These are phyloP conservation scores for Phytophthora sojae DNA, from an alignment of 352 stramenopile genomes.

Conservation along the genomic window DNA sequence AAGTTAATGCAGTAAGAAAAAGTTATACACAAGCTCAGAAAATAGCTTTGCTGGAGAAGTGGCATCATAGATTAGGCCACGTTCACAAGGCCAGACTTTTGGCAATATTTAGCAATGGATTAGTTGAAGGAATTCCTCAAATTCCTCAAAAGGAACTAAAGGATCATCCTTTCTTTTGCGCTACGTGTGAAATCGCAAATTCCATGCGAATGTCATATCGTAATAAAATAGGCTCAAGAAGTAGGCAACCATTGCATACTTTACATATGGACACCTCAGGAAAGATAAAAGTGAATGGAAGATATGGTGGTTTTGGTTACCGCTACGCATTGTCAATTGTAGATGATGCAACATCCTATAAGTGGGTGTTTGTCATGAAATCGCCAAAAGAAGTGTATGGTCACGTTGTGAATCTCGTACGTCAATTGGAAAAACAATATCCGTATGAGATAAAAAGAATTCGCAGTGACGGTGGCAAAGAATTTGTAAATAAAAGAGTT, in stretches of 20 bases:
- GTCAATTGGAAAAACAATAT: not conserved
- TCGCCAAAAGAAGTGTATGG: not conserved
- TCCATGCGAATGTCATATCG: not conserved
- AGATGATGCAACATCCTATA: not conserved
- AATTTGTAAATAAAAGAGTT: not conserved
- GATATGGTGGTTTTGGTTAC: not conserved
- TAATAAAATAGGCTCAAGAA: not conserved
- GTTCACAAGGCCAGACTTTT: not conserved
- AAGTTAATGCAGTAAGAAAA: not conserved
- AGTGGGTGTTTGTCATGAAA: not conserved
- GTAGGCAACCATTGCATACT: not conserved
- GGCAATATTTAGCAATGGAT: not conserved
- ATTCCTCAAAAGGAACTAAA: not conserved
- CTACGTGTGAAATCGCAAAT: not conserved
- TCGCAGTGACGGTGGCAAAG: not conserved
- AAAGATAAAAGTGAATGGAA: not conserved
- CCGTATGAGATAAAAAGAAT: not conserved
- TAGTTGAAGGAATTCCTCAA: not conserved
- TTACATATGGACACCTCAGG: not conserved
- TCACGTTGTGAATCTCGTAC: not conserved
- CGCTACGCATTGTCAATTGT: not conserved
- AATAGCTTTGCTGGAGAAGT: not conserved
- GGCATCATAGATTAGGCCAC: not conserved
- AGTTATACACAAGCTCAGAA: not conserved
- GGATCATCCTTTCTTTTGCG: not conserved